A percentile compares a stretch with the other conserved stretches of the same genome.
phyloP scores from a whole-genome alignment of 1,139 yeast species.

The Neolecta irregularis region DNA sequence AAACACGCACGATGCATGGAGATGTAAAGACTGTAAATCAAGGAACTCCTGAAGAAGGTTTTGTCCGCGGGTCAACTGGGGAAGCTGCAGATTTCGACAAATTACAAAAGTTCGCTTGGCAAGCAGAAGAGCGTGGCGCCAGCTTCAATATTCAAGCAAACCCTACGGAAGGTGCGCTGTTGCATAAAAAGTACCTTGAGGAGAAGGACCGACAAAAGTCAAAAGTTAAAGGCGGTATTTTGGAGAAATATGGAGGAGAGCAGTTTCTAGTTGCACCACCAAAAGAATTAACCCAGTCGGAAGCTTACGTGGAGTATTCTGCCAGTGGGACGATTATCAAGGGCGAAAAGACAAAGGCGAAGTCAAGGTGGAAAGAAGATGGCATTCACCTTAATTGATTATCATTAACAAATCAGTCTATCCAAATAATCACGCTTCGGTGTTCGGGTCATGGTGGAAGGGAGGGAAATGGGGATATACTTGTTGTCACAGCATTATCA shows the following conservation, averaged over 20 bases:
- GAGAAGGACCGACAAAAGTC: conserved; percentile 23
- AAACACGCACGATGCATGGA: conserved; percentile 35
- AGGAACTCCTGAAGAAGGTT: conserved; percentile 22
- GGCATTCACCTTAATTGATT: background rate
- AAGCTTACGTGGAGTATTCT: conserved; percentile 19
- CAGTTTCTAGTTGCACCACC: conserved; percentile 19
- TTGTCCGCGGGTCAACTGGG: conserved; percentile 39
- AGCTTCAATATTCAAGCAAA: conserved; percentile 37
- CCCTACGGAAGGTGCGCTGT: conserved; percentile 42
- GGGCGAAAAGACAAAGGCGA: conserved; percentile 10
- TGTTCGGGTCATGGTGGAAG: conserved; percentile 37
- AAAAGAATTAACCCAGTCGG: conserved; percentile 18
- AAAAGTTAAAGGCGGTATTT: conserved; percentile 23
- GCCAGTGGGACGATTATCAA: conserved; percentile 17
- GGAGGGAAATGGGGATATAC: conserved; percentile 36
- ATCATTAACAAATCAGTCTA: conserved; percentile 24
- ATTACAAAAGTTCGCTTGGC: conserved; percentile 15
- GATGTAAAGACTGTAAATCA: conserved; percentile 36
- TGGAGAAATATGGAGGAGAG: conserved; percentile 31
- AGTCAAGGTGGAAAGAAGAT: conserved; percentile 2
- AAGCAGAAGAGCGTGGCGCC: conserved; percentile 33
- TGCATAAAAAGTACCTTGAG: conserved; percentile 29
- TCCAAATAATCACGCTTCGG: conserved; percentile 29
- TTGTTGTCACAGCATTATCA: conserved; percentile 27
- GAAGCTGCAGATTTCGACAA: conserved; percentile 22